phyloP scores from a whole-genome alignment of 441 rosid genomes.

The Pelargonium myrrhifolium region DNA sequence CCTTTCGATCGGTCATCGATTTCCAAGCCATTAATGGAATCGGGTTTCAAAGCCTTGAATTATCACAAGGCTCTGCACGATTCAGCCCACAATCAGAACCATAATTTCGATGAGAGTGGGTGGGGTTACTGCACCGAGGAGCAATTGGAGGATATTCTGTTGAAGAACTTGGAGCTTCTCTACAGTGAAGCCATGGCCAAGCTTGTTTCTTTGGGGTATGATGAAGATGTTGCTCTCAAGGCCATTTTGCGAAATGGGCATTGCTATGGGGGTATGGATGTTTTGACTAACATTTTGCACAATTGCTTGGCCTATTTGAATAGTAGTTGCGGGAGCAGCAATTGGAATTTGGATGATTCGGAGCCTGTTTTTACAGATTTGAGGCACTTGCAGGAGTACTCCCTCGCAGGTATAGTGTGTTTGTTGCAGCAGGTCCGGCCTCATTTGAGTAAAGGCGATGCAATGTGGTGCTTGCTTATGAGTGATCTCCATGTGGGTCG shows the following conservation, averaged over 20 bases:
- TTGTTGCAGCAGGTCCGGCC: constrained; percentile 81
- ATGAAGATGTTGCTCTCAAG: constrained; percentile 57
- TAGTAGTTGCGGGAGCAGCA: constrained; percentile 25
- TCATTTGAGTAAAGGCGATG: constrained; percentile 80
- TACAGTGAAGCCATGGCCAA: constrained; percentile 64
- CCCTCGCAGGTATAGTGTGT: constrained; percentile 74
- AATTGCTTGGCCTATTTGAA: constrained; percentile 72
- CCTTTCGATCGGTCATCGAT: constrained; percentile 41
- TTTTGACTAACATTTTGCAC: constrained; percentile 62
- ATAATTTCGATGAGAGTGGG: constrained; percentile 45
- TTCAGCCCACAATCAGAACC: constrained; percentile 20
- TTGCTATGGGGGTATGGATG: constrained; percentile 86
- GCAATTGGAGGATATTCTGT: constrained; percentile 60
- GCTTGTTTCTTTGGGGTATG: constrained; percentile 63
- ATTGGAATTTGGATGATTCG: constrained; percentile 38
- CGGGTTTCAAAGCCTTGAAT: constrained; percentile 49
- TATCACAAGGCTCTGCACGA: constrained; percentile 38
- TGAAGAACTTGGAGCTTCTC: constrained; percentile 54
- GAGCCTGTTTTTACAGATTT: constrained; percentile 58
- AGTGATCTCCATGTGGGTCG: constrained; percentile 83
- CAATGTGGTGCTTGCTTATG: constrained; percentile 94
- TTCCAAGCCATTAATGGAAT: constrained; percentile 42
- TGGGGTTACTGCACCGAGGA: constrained; percentile 85
- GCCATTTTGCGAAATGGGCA: constrained; percentile 68
- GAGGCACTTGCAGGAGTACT: constrained; percentile 70